phyloP scores from a whole-genome alignment of 2,329 filamentous ascomycete genomes.

The Geoglossum cookeanum region DNA sequence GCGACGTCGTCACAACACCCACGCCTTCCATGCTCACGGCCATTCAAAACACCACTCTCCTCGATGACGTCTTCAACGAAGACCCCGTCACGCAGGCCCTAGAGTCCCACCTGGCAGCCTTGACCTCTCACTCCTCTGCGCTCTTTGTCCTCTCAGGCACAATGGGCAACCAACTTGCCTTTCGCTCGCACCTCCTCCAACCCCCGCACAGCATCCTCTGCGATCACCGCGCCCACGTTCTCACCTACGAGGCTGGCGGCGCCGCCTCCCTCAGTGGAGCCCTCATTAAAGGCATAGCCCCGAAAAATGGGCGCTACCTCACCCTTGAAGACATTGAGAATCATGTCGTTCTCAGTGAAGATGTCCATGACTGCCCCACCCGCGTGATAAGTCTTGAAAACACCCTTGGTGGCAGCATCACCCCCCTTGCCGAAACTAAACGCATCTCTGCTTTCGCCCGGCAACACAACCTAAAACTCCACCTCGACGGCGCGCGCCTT shows the following conservation, averaged over 20 bases:
- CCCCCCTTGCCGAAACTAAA: slow-evolving; percentile 52
- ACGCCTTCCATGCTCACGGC: slow-evolving; percentile 66
- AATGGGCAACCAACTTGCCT: slow-evolving; percentile 80
- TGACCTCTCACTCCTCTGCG: slow-evolving; percentile 57
- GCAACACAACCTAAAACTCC: slow-evolving; percentile 42
- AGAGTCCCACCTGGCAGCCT: slow-evolving; percentile 51
- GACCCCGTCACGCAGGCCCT: slow-evolving; percentile 61
- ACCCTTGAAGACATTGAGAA: slow-evolving; percentile 58
- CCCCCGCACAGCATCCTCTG: slow-evolving; percentile 68
- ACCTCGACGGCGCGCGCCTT: slow-evolving; percentile 61
- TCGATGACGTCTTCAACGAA: slow-evolving; percentile 71
- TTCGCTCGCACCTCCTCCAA: slow-evolving; percentile 57
- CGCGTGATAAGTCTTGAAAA: slow-evolving; percentile 71
- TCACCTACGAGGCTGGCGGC: slow-evolving; percentile 49
- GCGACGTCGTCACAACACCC: slow-evolving; percentile 56
- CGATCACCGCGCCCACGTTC: slow-evolving; percentile 61
- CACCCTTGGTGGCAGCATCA: slow-evolving; percentile 60
- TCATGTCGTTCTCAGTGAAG: slow-evolving; percentile 42
- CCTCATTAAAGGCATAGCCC: slow-evolving; percentile 43
- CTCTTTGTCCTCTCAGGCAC: slow-evolving; percentile 77
- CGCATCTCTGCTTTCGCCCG: slow-evolving; percentile 53
- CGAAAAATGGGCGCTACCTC: slow-evolving; percentile 52
- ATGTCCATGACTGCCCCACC: slow-evolving; percentile 65
- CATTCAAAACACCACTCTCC: slow-evolving; percentile 52
- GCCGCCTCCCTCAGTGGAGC: slow-evolving; percentile 55